Percentiles rank a stretch among this genome's conserved stretches.
Conservation (phyloP, 2,329 filamentous ascomycete species). For the Aspergillus ibericus region DNA sequence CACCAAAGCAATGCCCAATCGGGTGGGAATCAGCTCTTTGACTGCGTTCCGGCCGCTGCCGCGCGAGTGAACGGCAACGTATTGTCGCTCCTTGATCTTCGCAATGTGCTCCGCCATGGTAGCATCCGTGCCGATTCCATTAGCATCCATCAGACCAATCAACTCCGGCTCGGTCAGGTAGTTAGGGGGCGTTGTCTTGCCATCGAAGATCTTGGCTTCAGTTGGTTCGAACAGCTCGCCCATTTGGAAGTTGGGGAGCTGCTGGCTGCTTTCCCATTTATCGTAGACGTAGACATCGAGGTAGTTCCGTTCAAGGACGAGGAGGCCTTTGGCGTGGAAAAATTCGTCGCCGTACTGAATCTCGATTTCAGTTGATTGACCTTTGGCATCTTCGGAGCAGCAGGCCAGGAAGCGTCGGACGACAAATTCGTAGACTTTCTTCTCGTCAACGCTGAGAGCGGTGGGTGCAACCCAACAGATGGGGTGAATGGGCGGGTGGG, state of each 20-base stretch:
- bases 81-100: constrained; percentile 88
- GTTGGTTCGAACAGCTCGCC: constrained; percentile 84
- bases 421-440: constrained; percentile 86
- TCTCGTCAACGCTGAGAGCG: constrained; percentile 65
- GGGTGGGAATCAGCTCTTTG: constrained; percentile 89
- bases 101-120: constrained; percentile 99
- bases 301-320: constrained; percentile 86
- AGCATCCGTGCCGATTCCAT: constrained; percentile 96
- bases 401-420: constrained; percentile 89
- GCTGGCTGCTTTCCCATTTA: constrained; percentile 85
- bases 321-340: constrained; percentile 80
- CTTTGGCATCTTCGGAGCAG: constrained; percentile 90
- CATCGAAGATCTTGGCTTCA: constrained; percentile 85
- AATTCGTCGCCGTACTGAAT: constrained; percentile 78
- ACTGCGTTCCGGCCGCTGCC: constrained; percentile 53
- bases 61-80: constrained; percentile 68
- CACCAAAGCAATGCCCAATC: constrained; percentile 85
- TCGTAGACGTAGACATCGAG: constrained; percentile 96
- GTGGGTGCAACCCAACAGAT: constrained; percentile 74
- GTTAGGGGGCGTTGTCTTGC: constrained; percentile 79
- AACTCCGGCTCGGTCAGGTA: constrained; percentile 95
- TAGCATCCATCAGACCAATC: constrained; percentile 95
- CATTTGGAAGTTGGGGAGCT: constrained; percentile 74
- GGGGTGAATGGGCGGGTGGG: constrained; percentile 95
- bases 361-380: constrained; percentile 80